These are phyloP conservation scores for Pythium chondricola DNA, from an alignment of 352 stramenopile genomes.

Conservation along the genomic window DNA sequence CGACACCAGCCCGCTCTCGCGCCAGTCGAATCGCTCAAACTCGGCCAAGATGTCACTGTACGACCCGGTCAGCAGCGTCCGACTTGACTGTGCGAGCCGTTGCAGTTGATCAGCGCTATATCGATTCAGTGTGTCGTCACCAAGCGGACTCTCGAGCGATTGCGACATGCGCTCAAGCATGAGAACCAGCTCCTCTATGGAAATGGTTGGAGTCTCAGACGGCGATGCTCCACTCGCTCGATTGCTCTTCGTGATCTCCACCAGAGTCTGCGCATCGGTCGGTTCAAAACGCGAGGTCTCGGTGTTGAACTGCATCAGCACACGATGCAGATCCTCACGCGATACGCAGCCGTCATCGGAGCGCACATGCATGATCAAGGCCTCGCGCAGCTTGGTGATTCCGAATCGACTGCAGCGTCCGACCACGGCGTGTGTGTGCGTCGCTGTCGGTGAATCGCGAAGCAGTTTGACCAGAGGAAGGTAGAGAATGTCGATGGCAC, in stretches of 20 bases:
- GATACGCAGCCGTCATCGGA: conserved; percentile 34
- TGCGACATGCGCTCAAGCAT: conserved; percentile 20
- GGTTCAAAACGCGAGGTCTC: conserved; percentile 29
- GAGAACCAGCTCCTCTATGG: conserved; percentile 29
- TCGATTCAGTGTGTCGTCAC: conserved; percentile 21
- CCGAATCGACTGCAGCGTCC: conserved; percentile 33
- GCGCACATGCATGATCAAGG: conserved; percentile 26
- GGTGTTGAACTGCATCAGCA: conserved; percentile 27
- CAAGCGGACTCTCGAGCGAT: neutral
- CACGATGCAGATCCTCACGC: conserved; percentile 31
- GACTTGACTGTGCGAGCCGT: conserved; percentile 40
- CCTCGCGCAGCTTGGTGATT: conserved; percentile 31
- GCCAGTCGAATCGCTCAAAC: conserved; percentile 71
- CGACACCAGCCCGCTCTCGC: conserved; percentile 33
- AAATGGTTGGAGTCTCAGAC: conserved; percentile 9
- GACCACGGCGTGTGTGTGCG: conserved; percentile 22
- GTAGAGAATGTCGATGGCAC: conserved; percentile 46
- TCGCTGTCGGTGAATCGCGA: conserved; percentile 17
- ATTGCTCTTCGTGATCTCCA: conserved; percentile 16
- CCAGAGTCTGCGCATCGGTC: conserved; percentile 30
- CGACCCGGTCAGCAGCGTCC: conserved; percentile 32
- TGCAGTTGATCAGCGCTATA: conserved; percentile 42
- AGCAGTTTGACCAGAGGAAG: conserved; percentile 35
- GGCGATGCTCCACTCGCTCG: no score
- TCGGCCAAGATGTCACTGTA: conserved; percentile 28